These are phyloP conservation scores for Haplosporangium sp. DNA, from an alignment of 371 early-diverging fungal species.

Conservation along the genomic window DNA sequence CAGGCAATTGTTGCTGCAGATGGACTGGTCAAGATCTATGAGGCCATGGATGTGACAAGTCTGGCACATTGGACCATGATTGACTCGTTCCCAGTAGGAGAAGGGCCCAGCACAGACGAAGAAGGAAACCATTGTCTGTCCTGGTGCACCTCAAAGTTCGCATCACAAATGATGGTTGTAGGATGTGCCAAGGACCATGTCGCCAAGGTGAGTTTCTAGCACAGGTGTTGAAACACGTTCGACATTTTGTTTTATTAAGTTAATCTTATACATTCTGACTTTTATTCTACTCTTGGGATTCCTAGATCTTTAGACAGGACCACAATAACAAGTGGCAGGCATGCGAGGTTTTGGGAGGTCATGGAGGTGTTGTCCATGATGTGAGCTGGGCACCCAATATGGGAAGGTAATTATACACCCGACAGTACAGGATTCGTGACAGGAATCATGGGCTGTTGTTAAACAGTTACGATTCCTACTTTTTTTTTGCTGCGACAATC, in stretches of 20 bases:
- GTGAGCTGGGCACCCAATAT: slow-evolving; percentile 91
- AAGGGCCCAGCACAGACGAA: slow-evolving; percentile 59
- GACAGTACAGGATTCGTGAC: no score
- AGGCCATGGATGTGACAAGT: slow-evolving; percentile 87
- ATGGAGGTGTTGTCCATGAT: slow-evolving; percentile 79
- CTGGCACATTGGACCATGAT: slow-evolving; percentile 85
- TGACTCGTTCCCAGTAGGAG: slow-evolving; percentile 70
- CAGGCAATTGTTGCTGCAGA: slow-evolving; percentile 89
- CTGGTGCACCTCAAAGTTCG: slow-evolving; percentile 90
- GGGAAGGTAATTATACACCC: slow-evolving; percentile 65
- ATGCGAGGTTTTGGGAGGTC: slow-evolving; percentile 72
- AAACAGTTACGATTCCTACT: background rate
- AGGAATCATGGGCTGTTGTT: background rate
- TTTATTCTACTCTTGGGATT: background rate
- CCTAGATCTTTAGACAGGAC: slow-evolving; percentile 71
- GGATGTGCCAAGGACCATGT: slow-evolving; percentile 87
- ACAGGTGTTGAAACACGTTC: background rate
- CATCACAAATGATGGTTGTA: slow-evolving; percentile 85
- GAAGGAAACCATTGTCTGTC: slow-evolving; percentile 81
- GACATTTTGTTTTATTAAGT: background rate
- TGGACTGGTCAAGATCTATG: slow-evolving; percentile 90
- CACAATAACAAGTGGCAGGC: slow-evolving; percentile 76
- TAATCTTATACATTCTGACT: background rate
- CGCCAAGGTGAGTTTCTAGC: slow-evolving; percentile 65
- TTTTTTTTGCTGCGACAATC: no score